A percentile compares a stretch with the other conserved stretches of the same genome.
Conservation (phyloP, 495 filamentous ascomycete genomes). For the Aspergillus cristatus region DNA sequence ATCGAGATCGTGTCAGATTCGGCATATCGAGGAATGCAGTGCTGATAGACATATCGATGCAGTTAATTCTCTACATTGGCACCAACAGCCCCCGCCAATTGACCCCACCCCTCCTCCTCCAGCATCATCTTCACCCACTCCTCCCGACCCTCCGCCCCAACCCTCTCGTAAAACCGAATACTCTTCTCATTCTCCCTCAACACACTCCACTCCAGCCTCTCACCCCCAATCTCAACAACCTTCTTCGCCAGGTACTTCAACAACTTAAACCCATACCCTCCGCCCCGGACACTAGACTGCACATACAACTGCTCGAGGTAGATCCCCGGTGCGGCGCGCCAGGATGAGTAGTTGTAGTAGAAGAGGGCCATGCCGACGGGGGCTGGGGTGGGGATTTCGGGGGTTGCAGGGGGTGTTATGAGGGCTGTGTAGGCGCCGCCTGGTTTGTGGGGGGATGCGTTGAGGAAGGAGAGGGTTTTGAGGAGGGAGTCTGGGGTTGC, state of each 20-base stretch:
- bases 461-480: slow-evolving; percentile 68
- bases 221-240: slow-evolving; percentile 53
- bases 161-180: slow-evolving; percentile 71
- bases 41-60: too few relatives aligned
- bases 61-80: too few relatives aligned
- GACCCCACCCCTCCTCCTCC: slow-evolving; percentile 58
- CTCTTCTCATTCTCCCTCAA: slow-evolving; percentile 84
- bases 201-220: slow-evolving; percentile 86
- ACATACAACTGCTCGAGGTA: slow-evolving; percentile 95
- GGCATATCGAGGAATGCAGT: too few relatives aligned
- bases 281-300: slow-evolving; percentile 53
- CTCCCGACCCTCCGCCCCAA: slow-evolving; percentile 72
- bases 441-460: slow-evolving; percentile 25
- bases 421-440: slow-evolving; percentile 37
- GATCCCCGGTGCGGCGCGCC: slow-evolving; percentile 77
- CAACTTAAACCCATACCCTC: slow-evolving; percentile 71
- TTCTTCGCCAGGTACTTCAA: slow-evolving; percentile 72
- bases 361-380: slow-evolving; percentile 55
- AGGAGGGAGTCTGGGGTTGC: slow-evolving; percentile 68
- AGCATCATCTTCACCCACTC: slow-evolving; percentile 93
- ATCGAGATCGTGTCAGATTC: too few relatives aligned
- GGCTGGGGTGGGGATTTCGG: slow-evolving; percentile 17
- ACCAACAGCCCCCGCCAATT: slow-evolving; percentile 45
- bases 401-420: slow-evolving; percentile 22
- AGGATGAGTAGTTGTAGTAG: slow-evolving; percentile 74